A percentile compares a stretch with the other conserved stretches of the same genome.
phyloP scores from a whole-genome alignment of 2,329 filamentous ascomycete genomes.

The Pseudocercospora fijiensis region DNA sequence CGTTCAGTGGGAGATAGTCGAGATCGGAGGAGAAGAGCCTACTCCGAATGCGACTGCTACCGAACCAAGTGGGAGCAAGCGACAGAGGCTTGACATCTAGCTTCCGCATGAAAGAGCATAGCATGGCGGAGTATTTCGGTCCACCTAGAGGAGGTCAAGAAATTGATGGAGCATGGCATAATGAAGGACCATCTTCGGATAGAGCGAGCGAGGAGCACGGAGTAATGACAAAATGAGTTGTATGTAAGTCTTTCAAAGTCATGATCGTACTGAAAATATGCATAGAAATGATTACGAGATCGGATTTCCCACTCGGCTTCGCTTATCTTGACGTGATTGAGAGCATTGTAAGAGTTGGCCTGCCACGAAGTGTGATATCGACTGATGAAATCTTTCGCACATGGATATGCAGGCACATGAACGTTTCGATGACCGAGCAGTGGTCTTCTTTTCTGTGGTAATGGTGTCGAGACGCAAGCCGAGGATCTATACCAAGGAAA shows the following conservation, averaged over 20 bases:
- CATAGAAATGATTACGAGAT: background rate
- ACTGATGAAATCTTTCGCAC: background rate
- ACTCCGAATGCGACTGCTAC: constrained; percentile 6
- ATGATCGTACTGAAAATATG: background rate
- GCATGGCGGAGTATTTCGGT: background rate
- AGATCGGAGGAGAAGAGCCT: constrained; percentile 49
- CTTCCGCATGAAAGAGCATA: background rate
- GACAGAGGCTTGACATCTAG: constrained; percentile 24
- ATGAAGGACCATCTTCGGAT: background rate
- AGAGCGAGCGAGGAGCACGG: constrained; percentile 3
- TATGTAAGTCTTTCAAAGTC: background rate
- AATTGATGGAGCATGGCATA: background rate
- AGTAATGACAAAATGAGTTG: background rate
- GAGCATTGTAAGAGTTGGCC: background rate
- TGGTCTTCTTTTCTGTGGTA: too few relatives aligned
- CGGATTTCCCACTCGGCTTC: background rate
- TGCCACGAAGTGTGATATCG: background rate
- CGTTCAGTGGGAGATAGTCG: constrained; percentile 81
- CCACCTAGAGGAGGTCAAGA: background rate
- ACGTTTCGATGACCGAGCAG: background rate
- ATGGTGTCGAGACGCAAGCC: background rate
- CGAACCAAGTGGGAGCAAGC: constrained; percentile 18
- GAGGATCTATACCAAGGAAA: background rate
- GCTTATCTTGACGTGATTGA: background rate
- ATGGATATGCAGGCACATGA: background rate